Percentiles rank a stretch among this genome's conserved stretches.
These are phyloP conservation scores for Phyllosticta citriasiana DNA, from an alignment of 2,329 filamentous ascomycete genomes.

Conservation along the genomic window DNA sequence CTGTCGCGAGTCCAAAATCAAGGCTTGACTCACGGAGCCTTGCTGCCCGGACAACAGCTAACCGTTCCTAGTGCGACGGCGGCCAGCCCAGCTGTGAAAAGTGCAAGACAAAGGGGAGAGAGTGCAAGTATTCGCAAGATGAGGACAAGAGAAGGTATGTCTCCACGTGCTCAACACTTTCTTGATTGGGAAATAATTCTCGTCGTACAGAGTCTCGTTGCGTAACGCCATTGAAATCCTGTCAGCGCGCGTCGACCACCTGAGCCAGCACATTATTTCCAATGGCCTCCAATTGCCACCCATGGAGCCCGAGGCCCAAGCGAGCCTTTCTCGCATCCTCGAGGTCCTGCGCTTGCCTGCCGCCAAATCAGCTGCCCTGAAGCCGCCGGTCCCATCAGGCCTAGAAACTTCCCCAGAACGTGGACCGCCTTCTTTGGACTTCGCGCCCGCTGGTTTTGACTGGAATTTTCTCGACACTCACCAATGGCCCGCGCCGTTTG, in stretches of 20 bases:
- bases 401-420: background rate
- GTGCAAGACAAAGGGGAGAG: constrained; percentile 10
- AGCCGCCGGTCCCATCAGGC: background rate
- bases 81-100: constrained; percentile 11
- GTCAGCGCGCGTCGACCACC: constrained; percentile 6
- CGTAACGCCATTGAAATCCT: constrained; percentile 10
- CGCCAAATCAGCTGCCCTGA: constrained; percentile 3
- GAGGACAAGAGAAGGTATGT: constrained; percentile 10
- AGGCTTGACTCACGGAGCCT: constrained; percentile 8
- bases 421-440: constrained; percentile 3
- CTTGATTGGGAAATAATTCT: background rate
- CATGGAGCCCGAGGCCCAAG: constrained; percentile 5
- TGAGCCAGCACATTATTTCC: constrained; percentile 7
- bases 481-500: background rate
- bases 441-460: constrained; percentile 9
- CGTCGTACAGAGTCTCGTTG: constrained; percentile 8
- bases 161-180: background rate
- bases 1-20: constrained; percentile 11
- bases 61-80: constrained; percentile 9
- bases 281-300: constrained; percentile 9
- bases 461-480: constrained; percentile 9
- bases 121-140: constrained; percentile 10
- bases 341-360: constrained; percentile 8
- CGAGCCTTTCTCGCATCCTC: constrained; percentile 3
- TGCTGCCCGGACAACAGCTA: constrained; percentile 1